phyloP scores from a whole-genome alignment of 345 rosid genomes.

The Corchorus capsularis region DNA sequence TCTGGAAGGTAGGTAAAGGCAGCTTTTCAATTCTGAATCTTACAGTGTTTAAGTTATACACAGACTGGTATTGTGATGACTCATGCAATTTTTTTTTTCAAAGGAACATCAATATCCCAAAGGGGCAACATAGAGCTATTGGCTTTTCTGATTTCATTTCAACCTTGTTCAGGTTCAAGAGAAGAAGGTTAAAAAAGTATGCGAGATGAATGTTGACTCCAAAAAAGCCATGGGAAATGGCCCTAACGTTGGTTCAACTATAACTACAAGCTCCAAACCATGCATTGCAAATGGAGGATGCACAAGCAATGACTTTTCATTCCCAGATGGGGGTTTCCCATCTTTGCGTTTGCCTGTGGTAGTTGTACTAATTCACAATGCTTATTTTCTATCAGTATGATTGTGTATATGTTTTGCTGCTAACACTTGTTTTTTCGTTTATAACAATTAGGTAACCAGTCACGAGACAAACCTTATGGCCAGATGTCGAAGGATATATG shows the following conservation, averaged over 20 bases:
- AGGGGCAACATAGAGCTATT: not conserved
- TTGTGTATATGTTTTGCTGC: not conserved
- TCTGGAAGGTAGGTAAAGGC: conserved; percentile 80
- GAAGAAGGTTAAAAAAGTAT: conserved; percentile 87
- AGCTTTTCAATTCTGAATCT: not conserved
- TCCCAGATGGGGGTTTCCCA: conserved; percentile 74
- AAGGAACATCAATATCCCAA: not conserved
- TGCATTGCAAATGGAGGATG: conserved; percentile 65
- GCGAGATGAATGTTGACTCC: conserved; percentile 74
- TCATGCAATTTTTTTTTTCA: not conserved
- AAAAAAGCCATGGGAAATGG: conserved; percentile 74
- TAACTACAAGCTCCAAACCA: conserved; percentile 43
- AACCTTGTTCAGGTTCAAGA: conserved; percentile 79
- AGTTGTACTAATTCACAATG: conserved; percentile 42
- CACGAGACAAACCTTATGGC: conserved; percentile 79
- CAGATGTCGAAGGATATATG: conserved; percentile 90
- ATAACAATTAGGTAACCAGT: conserved; percentile 60
- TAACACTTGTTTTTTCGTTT: conserved; percentile 10
- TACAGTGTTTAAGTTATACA: not conserved
- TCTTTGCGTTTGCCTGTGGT: conserved; percentile 93
- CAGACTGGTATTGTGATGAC: not conserved
- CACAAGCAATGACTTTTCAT: conserved; percentile 53
- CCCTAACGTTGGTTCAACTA: conserved; percentile 67
- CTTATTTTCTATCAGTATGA: not conserved
- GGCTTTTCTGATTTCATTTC: conserved; percentile 19